A percentile compares a stretch with the other conserved stretches of the same genome.
phyloP scores from a whole-genome alignment of 2,329 filamentous ascomycete genomes.

The Chalara sp. region DNA sequence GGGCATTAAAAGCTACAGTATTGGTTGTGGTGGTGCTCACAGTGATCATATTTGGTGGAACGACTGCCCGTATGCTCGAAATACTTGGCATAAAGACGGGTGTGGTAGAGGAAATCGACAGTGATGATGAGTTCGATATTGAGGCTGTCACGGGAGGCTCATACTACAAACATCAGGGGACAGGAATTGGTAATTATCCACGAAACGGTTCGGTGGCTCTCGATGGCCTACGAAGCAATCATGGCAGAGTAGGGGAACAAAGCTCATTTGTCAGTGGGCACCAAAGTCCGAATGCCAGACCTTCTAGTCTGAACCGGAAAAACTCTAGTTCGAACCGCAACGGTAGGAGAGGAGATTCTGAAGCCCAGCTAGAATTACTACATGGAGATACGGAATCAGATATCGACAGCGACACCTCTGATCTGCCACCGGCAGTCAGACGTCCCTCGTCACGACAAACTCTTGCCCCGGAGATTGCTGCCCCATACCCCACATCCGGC shows the following conservation, averaged over 20 bases:
- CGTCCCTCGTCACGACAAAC: slow-evolving; percentile 15
- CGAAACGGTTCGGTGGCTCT: slow-evolving; percentile 44
- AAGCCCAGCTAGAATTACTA: slow-evolving; percentile 51
- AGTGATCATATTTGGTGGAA: slow-evolving; percentile 97
- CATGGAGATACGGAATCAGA: slow-evolving; percentile 48
- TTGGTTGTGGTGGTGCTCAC: slow-evolving; percentile 94
- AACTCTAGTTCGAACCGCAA: slow-evolving; percentile 33
- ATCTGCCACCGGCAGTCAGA: slow-evolving; percentile 54
- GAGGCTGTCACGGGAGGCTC: slow-evolving; percentile 34
- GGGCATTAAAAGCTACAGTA: slow-evolving; percentile 86
- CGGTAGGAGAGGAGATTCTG: slow-evolving; percentile 33
- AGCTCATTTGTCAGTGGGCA: slow-evolving; percentile 32
- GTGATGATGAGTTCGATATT: slow-evolving; percentile 97
- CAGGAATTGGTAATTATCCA: slow-evolving; percentile 71
- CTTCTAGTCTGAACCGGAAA: slow-evolving; percentile 46
- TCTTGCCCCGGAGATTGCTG: slow-evolving; percentile 2
- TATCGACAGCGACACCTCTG: slow-evolving; percentile 59
- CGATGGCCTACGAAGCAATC: slow-evolving; percentile 46
- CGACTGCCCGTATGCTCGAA: slow-evolving; percentile 94
- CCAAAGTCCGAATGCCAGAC: slow-evolving; percentile 22
- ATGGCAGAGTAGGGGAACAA: slow-evolving; percentile 33
- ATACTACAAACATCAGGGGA: slow-evolving; percentile 71
- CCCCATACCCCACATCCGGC: slow-evolving; percentile 26
- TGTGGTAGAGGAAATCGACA: slow-evolving; percentile 94
- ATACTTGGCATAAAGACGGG: slow-evolving; percentile 95